These are phyloP conservation scores for Prunus mongolica DNA, from an alignment of 306 rosid genomes.

Conservation along the genomic window DNA sequence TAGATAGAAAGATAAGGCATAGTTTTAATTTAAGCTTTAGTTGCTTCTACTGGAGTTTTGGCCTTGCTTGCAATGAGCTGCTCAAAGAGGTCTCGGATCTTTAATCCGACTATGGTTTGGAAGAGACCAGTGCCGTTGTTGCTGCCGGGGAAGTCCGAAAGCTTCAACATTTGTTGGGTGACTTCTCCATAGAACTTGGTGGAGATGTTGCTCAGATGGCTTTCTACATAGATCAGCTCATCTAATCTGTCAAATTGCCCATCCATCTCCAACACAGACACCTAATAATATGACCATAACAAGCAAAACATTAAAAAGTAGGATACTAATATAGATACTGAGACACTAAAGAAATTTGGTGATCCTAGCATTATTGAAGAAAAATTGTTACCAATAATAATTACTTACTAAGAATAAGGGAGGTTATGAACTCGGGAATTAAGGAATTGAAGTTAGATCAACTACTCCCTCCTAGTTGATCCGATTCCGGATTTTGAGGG, in stretches of 20 bases:
- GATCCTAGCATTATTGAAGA: too few relatives aligned
- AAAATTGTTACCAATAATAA: too few relatives aligned
- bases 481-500: too few relatives aligned
- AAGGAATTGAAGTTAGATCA: too few relatives aligned
- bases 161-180: conserved; percentile 98
- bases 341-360: too few relatives aligned
- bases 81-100: conserved; percentile 87
- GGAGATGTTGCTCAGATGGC: conserved; percentile 91
- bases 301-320: not conserved
- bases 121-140: conserved; percentile 96
- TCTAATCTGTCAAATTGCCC: conserved; percentile 99
- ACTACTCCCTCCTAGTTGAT: too few relatives aligned
- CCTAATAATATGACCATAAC: conserved; percentile 33
- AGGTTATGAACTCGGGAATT: too few relatives aligned
- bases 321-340: not conserved
- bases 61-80: conserved; percentile 62
- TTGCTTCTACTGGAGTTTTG: conserved; percentile 52
- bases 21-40: conserved; percentile 41
- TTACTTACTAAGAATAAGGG: too few relatives aligned
- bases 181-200: conserved; percentile 95
- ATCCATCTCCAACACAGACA: conserved; percentile 94
- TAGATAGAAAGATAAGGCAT: not conserved
- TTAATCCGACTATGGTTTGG: conserved; percentile 92
- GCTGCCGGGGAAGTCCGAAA: conserved; percentile 93
- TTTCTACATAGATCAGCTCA: conserved; percentile 92